Conservation (phyloP, 805 yeast species). For the Yarrowia keelungensis region DNA sequence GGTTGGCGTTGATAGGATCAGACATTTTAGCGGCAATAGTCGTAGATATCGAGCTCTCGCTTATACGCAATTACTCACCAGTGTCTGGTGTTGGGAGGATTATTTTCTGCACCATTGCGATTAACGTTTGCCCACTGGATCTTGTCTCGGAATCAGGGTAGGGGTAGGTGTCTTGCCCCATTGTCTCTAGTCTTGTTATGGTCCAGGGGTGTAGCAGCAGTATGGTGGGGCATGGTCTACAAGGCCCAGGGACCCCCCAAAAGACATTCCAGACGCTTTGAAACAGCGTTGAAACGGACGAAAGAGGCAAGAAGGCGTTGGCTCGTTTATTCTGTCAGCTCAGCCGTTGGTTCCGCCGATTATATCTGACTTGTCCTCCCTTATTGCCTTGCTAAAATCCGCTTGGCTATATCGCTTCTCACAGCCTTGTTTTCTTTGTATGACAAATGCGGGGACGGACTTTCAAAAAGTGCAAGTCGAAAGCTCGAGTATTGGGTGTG, state of each 20-base stretch:
- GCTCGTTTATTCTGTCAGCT: background rate
- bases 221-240: slow-evolving; percentile 19
- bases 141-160: slow-evolving; percentile 3
- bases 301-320: background rate
- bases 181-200: slow-evolving; percentile 21
- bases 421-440: background rate
- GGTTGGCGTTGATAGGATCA: slow-evolving; percentile 90
- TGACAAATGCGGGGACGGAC: background rate
- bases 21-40: slow-evolving; percentile 56
- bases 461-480: background rate
- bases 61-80: slow-evolving; percentile 2
- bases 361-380: no score
- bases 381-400: background rate
- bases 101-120: background rate
- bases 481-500: no score
- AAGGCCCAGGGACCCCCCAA: background rate
- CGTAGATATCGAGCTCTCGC: background rate
- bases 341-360: no score
- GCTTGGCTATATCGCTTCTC: background rate
- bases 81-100: slow-evolving; percentile 14
- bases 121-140: background rate
- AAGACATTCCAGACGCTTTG: slow-evolving; percentile 8
- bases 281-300: slow-evolving; percentile 5
- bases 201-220: slow-evolving; percentile 18
- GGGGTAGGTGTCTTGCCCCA: background rate